Evolutionary conservation across 2,329 filamentous ascomycete genomes (phyloP), one percentile per base, ranked within the genome.

Genomic region (Aspergillus sergii): DNA sequence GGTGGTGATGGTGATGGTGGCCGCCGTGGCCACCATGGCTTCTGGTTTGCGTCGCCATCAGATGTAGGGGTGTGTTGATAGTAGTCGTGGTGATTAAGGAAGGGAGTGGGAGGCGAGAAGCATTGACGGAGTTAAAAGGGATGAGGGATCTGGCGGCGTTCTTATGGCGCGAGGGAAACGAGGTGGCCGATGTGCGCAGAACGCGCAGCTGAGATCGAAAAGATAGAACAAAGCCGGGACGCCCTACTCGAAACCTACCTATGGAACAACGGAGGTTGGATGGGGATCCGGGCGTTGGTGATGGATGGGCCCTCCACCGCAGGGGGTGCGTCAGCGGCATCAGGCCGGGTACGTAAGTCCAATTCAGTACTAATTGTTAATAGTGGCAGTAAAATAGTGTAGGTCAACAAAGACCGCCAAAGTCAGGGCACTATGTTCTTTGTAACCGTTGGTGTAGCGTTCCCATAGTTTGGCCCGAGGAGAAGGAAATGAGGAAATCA

Each of bases 1-100:
- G 89, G 73, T 94, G 91, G 66, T 85, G 84, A 76, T 91, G 88
- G 64, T 82, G 81, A 70, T 88, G 86, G 68, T 89, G 85, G 67
- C 85, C 83, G 66, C 78, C 76, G 67, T 86, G 84, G 58, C 75
- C 69, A 64, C 71, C 71, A 67, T 80, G 79, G 66, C 76, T 76
- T 68, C 84, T 78, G 28, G 78, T 80, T 71, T 87, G 85, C n/a
- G 76, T 75, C 45, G 77, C 66, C 70, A 77, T 77, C 59, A 69
- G 66, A 30, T 71, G 65, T 53, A 67, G 50, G 36, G 74, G 75
- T 73, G 68, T 66, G 45, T 36, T 78, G 67, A 69, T 69, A 68
- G 65, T 73, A 68, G 59, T 64, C 51, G 53, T 50, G 36, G 63
- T 59, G 23, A 46, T 65, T 36, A 64, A 57, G 41, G 64, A 63